Conservation (phyloP, 2,329 filamentous ascomycete genomes). For the Fusarium mexicanum region DNA sequence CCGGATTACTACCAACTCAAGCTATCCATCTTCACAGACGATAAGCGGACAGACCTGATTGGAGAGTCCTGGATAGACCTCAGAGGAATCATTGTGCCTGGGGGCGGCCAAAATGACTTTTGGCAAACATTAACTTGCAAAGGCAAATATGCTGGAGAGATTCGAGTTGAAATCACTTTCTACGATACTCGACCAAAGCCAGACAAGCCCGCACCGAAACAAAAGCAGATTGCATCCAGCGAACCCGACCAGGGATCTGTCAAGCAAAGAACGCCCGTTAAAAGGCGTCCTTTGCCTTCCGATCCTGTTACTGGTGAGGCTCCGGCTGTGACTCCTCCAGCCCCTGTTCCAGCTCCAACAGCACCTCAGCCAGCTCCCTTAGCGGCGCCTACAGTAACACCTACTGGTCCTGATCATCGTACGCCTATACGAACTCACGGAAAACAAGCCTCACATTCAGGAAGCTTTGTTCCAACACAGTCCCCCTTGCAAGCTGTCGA, state of each 20-base stretch:
- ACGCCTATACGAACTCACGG: constrained; percentile 60
- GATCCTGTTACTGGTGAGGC: constrained; percentile 73
- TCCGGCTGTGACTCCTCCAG: constrained; percentile 42
- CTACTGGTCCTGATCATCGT: constrained; percentile 55
- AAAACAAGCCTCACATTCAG: constrained; percentile 49
- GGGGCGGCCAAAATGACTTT: constrained; percentile 91
- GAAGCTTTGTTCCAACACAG: constrained; percentile 58
- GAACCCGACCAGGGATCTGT: constrained; percentile 52
- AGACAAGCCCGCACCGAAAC: constrained; percentile 71
- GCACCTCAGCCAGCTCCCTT: constrained; percentile 8
- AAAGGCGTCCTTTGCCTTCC: constrained; percentile 83
- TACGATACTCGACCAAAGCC: constrained; percentile 89
- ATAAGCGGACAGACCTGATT: constrained; percentile 97
- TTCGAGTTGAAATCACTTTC: constrained; percentile 94
- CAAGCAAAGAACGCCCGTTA: constrained; percentile 71
- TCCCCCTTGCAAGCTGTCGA: constrained; percentile 64
- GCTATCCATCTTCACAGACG: constrained; percentile 95
- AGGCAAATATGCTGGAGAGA: constrained; percentile 95
- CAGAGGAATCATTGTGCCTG: constrained; percentile 79
- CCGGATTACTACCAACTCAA: constrained; percentile 97
- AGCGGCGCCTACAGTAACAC: constrained; percentile 43
- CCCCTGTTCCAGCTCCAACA: constrained; percentile 12
- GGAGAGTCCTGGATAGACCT: constrained; percentile 93
- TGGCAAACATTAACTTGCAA: constrained; percentile 91
- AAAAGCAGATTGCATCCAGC: constrained; percentile 53